Evolutionary conservation across 2,329 filamentous ascomycete species (phyloP).

Genomic region (Fusarium pseudograminearum): DNA sequence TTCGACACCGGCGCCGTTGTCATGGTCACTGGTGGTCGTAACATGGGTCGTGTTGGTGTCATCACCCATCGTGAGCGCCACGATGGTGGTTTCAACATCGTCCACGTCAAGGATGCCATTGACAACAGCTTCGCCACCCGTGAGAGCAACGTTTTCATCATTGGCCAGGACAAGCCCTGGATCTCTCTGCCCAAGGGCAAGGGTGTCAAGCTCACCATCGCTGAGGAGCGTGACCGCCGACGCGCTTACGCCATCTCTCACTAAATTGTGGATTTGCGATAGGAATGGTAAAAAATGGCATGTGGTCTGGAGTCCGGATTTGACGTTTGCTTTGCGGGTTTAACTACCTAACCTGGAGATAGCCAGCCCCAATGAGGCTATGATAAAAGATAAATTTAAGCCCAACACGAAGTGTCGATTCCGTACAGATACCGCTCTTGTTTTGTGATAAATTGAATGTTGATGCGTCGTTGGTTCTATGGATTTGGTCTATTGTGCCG

Average conservation of each 20-base stretch:
- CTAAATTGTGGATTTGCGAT: conserved; percentile 56
- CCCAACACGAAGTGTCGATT: conserved; percentile 48
- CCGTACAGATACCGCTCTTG: conserved; percentile 13
- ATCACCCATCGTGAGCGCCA: conserved; percentile 99
- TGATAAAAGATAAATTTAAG: conserved; percentile 55
- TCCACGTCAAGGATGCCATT: conserved; percentile 99
- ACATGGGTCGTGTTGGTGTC: conserved; percentile 99
- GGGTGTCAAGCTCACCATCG: conserved; percentile 99
- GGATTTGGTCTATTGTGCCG: not conserved
- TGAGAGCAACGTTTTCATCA: conserved; percentile 99
- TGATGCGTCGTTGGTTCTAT: not conserved
- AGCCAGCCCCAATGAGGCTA: conserved; percentile 53
- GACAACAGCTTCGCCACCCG: conserved; percentile 99
- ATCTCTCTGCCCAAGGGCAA: conserved; percentile 99
- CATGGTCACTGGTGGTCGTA: conserved; percentile 99
- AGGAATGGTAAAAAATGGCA: conserved; percentile 51
- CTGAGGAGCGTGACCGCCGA: conserved; percentile 98
- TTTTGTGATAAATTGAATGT: conserved; percentile 5
- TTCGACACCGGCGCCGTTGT: conserved; percentile 98
- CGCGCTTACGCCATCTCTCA: conserved; percentile 72
- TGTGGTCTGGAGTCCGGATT: conserved; percentile 57
- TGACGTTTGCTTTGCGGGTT: conserved; percentile 53
- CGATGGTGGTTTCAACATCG: conserved; percentile 99
- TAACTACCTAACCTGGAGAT: conserved; percentile 49
- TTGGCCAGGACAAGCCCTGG: conserved; percentile 98